These are phyloP conservation scores for Choricystis sp. DNA, from an alignment of 139 green algal genomes.

Conservation along the genomic window DNA sequence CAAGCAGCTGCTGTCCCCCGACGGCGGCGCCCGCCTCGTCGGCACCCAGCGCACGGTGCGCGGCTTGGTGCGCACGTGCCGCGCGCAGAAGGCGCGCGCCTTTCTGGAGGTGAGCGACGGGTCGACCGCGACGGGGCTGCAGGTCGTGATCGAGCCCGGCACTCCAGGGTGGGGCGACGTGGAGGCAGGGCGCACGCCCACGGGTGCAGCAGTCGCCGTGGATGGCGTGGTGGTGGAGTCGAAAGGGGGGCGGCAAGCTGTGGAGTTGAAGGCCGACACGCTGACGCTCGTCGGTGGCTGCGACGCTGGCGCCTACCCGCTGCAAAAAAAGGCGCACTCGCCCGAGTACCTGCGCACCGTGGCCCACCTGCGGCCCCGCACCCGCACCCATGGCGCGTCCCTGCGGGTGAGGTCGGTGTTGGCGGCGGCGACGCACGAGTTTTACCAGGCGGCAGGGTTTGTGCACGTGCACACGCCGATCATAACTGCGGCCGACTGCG, in stretches of 20 bases:
- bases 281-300: conserved; percentile 65
- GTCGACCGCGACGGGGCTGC: background rate
- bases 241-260: conserved; percentile 5
- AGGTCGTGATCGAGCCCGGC: background rate
- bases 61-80: conserved; percentile 97
- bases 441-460: conserved; percentile 82
- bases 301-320: conserved; percentile 76
- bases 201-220: background rate
- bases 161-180: background rate
- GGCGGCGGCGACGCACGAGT: conserved; percentile 87
- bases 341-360: conserved; percentile 89
- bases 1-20: no score
- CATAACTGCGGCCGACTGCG: conserved; percentile 85
- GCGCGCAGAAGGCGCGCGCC: conserved; percentile 69
- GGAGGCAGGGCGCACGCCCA: background rate
- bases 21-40: no score
- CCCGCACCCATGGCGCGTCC: conserved; percentile 91
- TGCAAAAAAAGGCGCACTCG: conserved; percentile 91
- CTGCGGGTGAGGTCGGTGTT: conserved; percentile 89
- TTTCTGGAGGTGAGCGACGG: conserved; percentile 97
- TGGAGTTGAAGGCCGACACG: conserved; percentile 74
- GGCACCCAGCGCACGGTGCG: conserved; percentile 50
- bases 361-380: conserved; percentile 78
- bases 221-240: background rate
- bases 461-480: conserved; percentile 96